Base-by-base conservation (phyloP, 1,284 basidiomycete species). In the Pyrrhoderma lamaoense region DNA sequence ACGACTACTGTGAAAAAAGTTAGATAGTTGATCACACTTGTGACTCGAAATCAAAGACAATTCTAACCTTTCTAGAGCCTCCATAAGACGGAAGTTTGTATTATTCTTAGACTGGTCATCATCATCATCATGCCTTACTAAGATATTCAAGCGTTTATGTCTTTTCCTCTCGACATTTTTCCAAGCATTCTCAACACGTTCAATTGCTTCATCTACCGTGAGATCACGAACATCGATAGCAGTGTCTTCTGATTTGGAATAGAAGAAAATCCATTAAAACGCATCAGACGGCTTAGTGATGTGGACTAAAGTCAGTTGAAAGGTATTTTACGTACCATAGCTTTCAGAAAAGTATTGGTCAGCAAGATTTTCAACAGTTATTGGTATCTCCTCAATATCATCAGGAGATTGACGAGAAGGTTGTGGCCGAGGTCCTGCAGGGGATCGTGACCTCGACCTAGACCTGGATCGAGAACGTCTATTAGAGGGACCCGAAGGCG, bases 121-220 rank as follows among this genome's bases (percentile, higher is more conserved):
- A 7, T 52, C 44, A 19, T 55, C 53, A 34, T 51, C 53, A 19
- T 55, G 49, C 35, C 27, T 34, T 16, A 55, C 53, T 21, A 47
- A 40, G 19, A 55, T 27, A 35, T 48, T 51, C 45, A 55, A 31
- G 8, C 46, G 14, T 14, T 45, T 31, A n/a, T 44, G 45, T 5
- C 42, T 37, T 18, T 44, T 51, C 23, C 45, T 51, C 40, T 44
- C 45, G 2, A 55, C 53, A 9, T n/a, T 14, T 31, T 38, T 55
- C 53, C 53, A 55, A n/a, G 45, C 49, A 45, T 54, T 49, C 31
- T 51, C 45, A 38, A 55, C 51, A 14, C 42, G 37, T 9, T 39
- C 25, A 21, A 45, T 40, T n/a, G 49, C 49, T 14, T 31, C 35
- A 23, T 55, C 53, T 18, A 45, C 19, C 5, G 31, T 23, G 4